These are phyloP conservation scores for Ceratocystis smalleyi DNA, from an alignment of 2,329 filamentous ascomycete species.

Conservation along the genomic window DNA sequence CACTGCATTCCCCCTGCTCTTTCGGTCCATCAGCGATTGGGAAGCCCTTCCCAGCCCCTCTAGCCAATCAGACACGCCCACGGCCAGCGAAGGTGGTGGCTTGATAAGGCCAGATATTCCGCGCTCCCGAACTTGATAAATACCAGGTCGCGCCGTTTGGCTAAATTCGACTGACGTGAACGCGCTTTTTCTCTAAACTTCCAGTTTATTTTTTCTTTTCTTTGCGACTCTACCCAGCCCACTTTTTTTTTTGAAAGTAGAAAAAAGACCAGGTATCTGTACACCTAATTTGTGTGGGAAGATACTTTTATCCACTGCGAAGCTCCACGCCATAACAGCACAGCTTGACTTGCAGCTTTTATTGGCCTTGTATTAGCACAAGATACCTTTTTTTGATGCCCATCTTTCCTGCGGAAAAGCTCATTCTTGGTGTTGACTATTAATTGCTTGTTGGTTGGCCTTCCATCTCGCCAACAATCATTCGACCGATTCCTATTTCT, in stretches of 20 bases:
- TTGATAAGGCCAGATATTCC: slow-evolving; percentile 18
- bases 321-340: neutral
- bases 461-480: neutral
- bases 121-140: slow-evolving; percentile 18
- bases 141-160: slow-evolving; percentile 19
- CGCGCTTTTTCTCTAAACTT: slow-evolving; percentile 18
- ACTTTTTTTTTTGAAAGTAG: neutral
- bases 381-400: neutral
- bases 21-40: neutral
- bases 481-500: neutral
- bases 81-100: slow-evolving; percentile 5
- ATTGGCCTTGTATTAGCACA: no score
- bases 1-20: slow-evolving; percentile 5
- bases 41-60: neutral
- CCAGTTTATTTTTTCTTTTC: slow-evolving; percentile 14
- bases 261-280: slow-evolving; percentile 4
- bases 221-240: slow-evolving; percentile 9
- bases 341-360: no score
- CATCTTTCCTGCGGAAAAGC: neutral
- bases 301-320: slow-evolving; percentile 11
- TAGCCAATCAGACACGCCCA: slow-evolving; percentile 13
- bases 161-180: slow-evolving; percentile 18
- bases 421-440: neutral
- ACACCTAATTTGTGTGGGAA: slow-evolving; percentile 13
- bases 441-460: neutral